These are phyloP conservation scores for Podochytrium sp. DNA, from an alignment of 192 early-diverging fungal genomes.

Conservation along the genomic window DNA sequence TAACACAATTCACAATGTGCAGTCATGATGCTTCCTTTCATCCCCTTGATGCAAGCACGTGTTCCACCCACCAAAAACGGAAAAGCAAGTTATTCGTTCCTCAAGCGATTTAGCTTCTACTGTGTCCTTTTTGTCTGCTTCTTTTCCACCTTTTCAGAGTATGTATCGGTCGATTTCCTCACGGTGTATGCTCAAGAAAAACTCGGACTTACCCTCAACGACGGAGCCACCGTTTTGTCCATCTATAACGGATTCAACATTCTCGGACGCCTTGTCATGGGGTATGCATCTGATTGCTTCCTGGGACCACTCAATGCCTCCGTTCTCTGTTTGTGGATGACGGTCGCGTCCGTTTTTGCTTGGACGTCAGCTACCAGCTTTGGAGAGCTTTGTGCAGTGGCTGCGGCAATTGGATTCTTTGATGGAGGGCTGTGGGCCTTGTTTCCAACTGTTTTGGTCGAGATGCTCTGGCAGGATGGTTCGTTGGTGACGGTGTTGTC, in stretches of 20 bases:
- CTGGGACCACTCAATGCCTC: conserved; percentile 69
- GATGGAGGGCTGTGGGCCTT: conserved; percentile 26
- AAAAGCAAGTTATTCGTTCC: conserved; percentile 14
- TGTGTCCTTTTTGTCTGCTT: conserved; percentile 28
- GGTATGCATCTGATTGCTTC: conserved; percentile 60
- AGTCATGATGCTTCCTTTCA: conserved; percentile 41
- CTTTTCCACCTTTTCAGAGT: conserved; percentile 37
- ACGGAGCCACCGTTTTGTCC: conserved; percentile 40
- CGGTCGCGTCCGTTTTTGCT: conserved; percentile 20
- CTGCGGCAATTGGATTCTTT: conserved; percentile 9
- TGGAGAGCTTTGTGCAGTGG: not conserved
- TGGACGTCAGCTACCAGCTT: not conserved
- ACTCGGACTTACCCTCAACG: not conserved
- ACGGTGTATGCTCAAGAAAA: conserved; percentile 2
- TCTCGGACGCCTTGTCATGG: conserved; percentile 67
- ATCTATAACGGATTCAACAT: conserved; percentile 70
- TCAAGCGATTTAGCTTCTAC: conserved; percentile 5
- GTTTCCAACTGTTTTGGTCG: conserved; percentile 35
- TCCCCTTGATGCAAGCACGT: conserved; percentile 7
- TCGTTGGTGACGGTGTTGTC: conserved; percentile 17
- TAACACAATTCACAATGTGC: too few species aligned
- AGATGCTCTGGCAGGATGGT: conserved; percentile 7
- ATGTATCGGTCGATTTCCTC: conserved; percentile 8
- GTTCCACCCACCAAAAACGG: not conserved
- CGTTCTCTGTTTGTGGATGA: conserved; percentile 45